A percentile compares a stretch with the other conserved stretches of the same genome.
These are phyloP conservation scores for Fusarium ambrosium DNA, from an alignment of 2,329 filamentous ascomycete species.

Conservation along the genomic window DNA sequence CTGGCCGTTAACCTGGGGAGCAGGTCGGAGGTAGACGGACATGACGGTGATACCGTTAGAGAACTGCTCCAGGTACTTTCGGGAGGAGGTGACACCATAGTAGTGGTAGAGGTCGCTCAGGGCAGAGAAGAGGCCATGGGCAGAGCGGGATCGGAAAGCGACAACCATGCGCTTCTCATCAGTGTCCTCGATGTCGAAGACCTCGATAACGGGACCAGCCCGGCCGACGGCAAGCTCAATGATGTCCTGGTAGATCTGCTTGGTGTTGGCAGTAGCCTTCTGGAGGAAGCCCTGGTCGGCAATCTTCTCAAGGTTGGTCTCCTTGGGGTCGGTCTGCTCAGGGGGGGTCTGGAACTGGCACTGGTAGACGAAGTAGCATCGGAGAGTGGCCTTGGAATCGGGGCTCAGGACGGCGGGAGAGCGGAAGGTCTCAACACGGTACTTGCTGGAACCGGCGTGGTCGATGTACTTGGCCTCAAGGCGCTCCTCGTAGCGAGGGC, in stretches of 20 bases:
- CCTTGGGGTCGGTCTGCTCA: slow-evolving; percentile 78
- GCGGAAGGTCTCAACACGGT: slow-evolving; percentile 97
- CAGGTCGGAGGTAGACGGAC: slow-evolving; percentile 90
- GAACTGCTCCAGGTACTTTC: slow-evolving; percentile 99
- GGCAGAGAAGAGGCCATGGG: slow-evolving; percentile 93
- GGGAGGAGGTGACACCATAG: slow-evolving; percentile 94
- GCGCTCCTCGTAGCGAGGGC: slow-evolving; percentile 92
- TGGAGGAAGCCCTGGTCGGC: slow-evolving; percentile 94
- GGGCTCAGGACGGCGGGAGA: slow-evolving; percentile 85
- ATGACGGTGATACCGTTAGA: slow-evolving; percentile 98
- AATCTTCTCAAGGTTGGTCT: slow-evolving; percentile 92
- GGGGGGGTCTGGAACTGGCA: slow-evolving; percentile 86
- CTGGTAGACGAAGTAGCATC: slow-evolving; percentile 99
- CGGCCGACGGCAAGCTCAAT: slow-evolving; percentile 86
- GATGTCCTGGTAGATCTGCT: slow-evolving; percentile 94
- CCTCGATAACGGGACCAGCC: slow-evolving; percentile 95
- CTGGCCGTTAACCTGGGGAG: slow-evolving; percentile 61
- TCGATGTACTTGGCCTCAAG: slow-evolving; percentile 97
- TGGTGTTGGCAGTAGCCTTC: slow-evolving; percentile 96
- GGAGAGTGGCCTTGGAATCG: slow-evolving; percentile 81
- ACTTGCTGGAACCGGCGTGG: slow-evolving; percentile 78
- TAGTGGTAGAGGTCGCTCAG: slow-evolving; percentile 98
- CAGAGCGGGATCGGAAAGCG: slow-evolving; percentile 93
- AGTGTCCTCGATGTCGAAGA: slow-evolving; percentile 93
- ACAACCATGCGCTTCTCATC: slow-evolving; percentile 95